phyloP scores from a whole-genome alignment of 305 asterid genomes.

The Rubia occidens region DNA sequence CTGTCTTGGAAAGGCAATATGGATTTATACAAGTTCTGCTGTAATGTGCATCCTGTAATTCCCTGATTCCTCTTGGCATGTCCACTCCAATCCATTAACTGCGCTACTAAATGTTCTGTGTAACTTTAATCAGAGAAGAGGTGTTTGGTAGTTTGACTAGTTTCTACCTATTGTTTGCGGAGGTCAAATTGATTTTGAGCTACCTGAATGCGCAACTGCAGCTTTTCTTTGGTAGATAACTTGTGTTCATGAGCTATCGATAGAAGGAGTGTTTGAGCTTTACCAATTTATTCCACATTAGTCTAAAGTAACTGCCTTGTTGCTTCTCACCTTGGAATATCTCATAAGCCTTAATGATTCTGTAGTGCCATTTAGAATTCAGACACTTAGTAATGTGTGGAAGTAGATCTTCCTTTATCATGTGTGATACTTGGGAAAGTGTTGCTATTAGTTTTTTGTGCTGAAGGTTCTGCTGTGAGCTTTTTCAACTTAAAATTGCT shows the following conservation, averaged over 20 bases:
- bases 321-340: too few species aligned
- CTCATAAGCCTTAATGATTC: background rate
- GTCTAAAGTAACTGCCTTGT: background rate
- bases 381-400: background rate
- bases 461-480: background rate
- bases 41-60: background rate
- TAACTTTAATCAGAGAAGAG: too few species aligned
- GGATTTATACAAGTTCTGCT: background rate
- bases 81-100: too few species aligned
- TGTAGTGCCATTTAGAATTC: background rate
- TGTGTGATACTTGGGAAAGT: background rate
- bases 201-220: too few species aligned
- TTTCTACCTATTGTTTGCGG: too few species aligned
- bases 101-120: too few species aligned
- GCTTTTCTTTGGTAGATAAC: too few species aligned
- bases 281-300: background rate
- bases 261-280: too few species aligned
- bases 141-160: too few species aligned
- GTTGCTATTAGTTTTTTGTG: constrained; percentile 2
- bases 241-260: too few species aligned
- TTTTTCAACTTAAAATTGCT: background rate
- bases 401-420: background rate
- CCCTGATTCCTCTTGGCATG: too few species aligned
- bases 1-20: background rate
- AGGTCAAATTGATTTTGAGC: too few species aligned